A percentile compares a stretch with the other conserved stretches of the same genome.
Conservation (phyloP, 768 basidiomycete species). For the Naganishia randhawae region DNA sequence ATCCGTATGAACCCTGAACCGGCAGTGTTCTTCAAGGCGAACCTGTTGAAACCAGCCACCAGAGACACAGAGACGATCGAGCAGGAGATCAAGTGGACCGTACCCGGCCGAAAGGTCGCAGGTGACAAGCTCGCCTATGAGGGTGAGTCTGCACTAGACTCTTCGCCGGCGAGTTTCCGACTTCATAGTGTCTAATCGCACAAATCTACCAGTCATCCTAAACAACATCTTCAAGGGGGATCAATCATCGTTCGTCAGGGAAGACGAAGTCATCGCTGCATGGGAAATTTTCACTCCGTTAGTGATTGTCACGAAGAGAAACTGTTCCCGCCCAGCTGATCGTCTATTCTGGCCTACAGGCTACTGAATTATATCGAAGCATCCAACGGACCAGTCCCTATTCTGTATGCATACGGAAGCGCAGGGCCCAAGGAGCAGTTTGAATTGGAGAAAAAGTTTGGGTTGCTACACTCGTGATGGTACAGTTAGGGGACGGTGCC, state of each 20-base stretch:
- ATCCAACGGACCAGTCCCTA: constrained; percentile 23
- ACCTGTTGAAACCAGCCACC: constrained; percentile 8
- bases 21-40: constrained; percentile 12
- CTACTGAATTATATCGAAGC: constrained; percentile 28
- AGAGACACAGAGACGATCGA: constrained; percentile 6
- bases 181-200: background rate
- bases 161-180: background rate
- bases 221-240: constrained; percentile 30
- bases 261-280: constrained; percentile 31
- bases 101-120: constrained; percentile 7
- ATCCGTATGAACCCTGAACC: constrained; percentile 22
- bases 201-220: constrained; percentile 25
- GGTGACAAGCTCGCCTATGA: constrained; percentile 22
- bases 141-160: background rate
- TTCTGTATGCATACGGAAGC: constrained; percentile 27
- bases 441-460: constrained; percentile 26
- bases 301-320: background rate
- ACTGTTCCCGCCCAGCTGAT: background rate
- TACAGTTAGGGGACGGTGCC: too few species aligned
- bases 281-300: constrained; percentile 34
- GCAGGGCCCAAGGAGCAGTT: constrained; percentile 24
- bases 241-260: constrained; percentile 27
- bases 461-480: too few species aligned
- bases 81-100: constrained; percentile 14
- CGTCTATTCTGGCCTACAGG: background rate